These are phyloP conservation scores for Nemania sp. DNA, from an alignment of 2,329 filamentous ascomycete species.

Conservation along the genomic window DNA sequence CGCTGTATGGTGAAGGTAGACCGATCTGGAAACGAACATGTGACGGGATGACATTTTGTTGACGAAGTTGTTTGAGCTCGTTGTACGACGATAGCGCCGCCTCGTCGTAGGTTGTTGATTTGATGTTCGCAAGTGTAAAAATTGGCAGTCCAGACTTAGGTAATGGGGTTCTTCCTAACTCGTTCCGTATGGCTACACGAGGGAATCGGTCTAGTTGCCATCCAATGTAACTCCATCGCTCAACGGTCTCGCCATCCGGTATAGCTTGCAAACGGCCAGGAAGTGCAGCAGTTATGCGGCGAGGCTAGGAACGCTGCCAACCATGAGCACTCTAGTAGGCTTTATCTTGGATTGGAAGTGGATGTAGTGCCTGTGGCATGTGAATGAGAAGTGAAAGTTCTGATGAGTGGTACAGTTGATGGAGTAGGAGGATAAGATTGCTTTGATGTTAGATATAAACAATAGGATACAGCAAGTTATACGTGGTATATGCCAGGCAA, in stretches of 20 bases:
- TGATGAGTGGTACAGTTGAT: too few relatives aligned
- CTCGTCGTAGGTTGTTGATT: constrained; percentile 43
- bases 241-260: constrained; percentile 45
- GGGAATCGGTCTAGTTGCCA: constrained; percentile 43
- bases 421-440: too few relatives aligned
- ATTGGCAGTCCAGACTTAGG: constrained; percentile 37
- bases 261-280: constrained; percentile 41
- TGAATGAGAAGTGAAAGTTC: too few relatives aligned
- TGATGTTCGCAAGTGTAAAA: constrained; percentile 43
- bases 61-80: constrained; percentile 44
- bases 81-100: constrained; percentile 42
- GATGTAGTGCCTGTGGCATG: constrained; percentile 24
- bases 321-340: constrained; percentile 45
- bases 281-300: constrained; percentile 38
- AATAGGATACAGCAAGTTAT: too few relatives aligned
- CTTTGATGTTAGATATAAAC: too few relatives aligned
- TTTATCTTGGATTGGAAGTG: constrained; percentile 38
- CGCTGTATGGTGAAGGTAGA: constrained; percentile 44
- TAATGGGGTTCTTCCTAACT: constrained; percentile 41
- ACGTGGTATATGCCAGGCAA: too few relatives aligned
- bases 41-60: constrained; percentile 37
- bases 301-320: constrained; percentile 45
- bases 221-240: constrained; percentile 45
- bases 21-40: constrained; percentile 42
- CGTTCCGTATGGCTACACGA: constrained; percentile 36